Conservation (phyloP, 1,284 basidiomycete genomes). For the Ceratobasidium sp. region DNA sequence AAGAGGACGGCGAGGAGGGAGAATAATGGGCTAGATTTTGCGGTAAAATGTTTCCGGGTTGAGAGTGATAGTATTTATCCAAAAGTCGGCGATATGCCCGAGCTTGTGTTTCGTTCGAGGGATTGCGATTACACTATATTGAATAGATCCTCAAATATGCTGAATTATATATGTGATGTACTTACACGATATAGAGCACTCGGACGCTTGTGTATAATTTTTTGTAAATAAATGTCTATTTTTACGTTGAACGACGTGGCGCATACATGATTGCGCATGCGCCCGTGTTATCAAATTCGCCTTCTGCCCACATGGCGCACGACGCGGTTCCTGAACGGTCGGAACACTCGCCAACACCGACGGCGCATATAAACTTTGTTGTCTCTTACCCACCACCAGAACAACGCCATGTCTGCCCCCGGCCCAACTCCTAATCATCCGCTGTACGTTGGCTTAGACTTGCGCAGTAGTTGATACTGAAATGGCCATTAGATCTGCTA, state of each 20-base stretch:
- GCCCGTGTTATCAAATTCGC: slow-evolving; percentile 29
- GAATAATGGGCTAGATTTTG: slow-evolving; percentile 5
- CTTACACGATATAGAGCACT: slow-evolving; percentile 13
- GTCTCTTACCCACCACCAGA: slow-evolving; percentile 1
- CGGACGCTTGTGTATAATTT: slow-evolving; percentile 16
- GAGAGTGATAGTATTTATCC: slow-evolving; percentile 19
- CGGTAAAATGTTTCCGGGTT: not conserved
- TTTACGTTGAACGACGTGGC: slow-evolving; percentile 17
- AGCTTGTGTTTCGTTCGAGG: slow-evolving; percentile 21
- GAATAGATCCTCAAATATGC: slow-evolving; percentile 21
- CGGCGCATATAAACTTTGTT: slow-evolving; percentile 44
- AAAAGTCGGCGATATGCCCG: not conserved
- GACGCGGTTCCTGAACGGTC: slow-evolving; percentile 24
- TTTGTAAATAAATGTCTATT: slow-evolving; percentile 14
- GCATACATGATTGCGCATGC: not conserved
- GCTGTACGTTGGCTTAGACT: slow-evolving; percentile 18
- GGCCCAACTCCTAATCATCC: slow-evolving; percentile 28
- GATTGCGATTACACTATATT: slow-evolving; percentile 5
- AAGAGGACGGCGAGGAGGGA: slow-evolving; percentile 34
- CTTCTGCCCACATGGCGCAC: slow-evolving; percentile 32
- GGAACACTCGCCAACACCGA: slow-evolving; percentile 24
- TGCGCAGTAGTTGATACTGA: not conserved
- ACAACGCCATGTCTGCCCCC: slow-evolving; percentile 35
- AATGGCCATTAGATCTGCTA: slow-evolving; percentile 63
- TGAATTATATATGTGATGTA: slow-evolving; percentile 28